Conservation (phyloP, 2,329 filamentous ascomycete genomes). For the Exutisphaerella laricina region DNA sequence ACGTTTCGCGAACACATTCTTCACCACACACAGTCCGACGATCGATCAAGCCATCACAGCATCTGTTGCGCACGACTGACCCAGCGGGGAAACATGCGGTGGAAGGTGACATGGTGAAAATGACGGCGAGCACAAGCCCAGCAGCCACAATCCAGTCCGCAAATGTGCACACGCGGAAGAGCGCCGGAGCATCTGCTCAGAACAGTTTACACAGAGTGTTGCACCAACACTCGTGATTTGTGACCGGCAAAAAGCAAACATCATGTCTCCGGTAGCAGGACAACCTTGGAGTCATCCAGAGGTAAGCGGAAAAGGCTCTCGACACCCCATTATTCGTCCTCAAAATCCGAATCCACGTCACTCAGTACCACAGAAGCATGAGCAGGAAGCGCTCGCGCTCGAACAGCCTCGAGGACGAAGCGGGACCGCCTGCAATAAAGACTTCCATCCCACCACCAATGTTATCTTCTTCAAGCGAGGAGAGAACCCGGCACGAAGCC, state of each 20-base stretch:
- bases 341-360: background rate
- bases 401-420: background rate
- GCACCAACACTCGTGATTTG: background rate
- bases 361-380: background rate
- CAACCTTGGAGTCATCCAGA: background rate
- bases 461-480: no score
- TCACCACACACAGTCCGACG: no score
- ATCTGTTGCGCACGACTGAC: no score
- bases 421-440: no score
- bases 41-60: no score
- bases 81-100: no score
- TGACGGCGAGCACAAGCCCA: background rate
- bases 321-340: background rate
- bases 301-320: background rate
- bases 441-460: no score
- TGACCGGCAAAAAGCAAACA: background rate
- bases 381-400: background rate
- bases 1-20: no score
- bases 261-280: background rate
- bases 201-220: background rate
- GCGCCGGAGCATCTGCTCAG: background rate
- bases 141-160: background rate
- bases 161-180: background rate
- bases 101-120: no score
- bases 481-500: background rate